Evolutionary conservation across 768 basidiomycete genomes (phyloP), one percentile per base, ranked within the genome.

Genomic region (Boletellus ananiceps): DNA sequence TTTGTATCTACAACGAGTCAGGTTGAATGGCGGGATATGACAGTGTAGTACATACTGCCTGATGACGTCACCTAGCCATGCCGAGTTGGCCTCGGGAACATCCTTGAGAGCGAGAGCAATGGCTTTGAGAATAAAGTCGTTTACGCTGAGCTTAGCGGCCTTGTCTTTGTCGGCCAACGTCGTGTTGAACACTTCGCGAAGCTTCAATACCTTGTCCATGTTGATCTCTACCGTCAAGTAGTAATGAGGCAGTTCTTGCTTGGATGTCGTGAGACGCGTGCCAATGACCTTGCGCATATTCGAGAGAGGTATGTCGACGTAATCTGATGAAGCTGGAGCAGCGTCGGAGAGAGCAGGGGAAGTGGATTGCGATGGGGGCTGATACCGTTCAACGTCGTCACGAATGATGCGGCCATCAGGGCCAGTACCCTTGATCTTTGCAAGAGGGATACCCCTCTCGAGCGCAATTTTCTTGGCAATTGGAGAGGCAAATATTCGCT

Each of bases 41-140:
- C n/a, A 31, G 34, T 13, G 15, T 8, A 35, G 45, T 31, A 70
- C 93, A 61, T 67, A 96, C 94, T 89, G 88, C 71, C 96, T 77
- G 70, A 99, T 95, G 49, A 84, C 80, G 56, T 99, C 95, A 56
- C 94, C 94, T 52, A 97, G 70, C 96, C 95, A 98, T 12, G 94
- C 93, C 44, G 93, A 91, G 76, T 99, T 99, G 57, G 86, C 94
- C 67, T 98, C 96, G 40, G 96, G 96, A 27, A 98, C 94, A 62
- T 98, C 96, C 37, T 81, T 78, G 43, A 98, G 78, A 2, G 96
- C 94, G 60, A 92, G 87, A 8, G 88, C 83, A 29, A 88, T 83
- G 5, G 93, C 96, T 72, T 99, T 99, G 64, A 98, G 83, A 61
- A 99, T 82, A 67, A 99, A 99, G 72, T 99, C 96, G 69, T 98